phyloP scores from a whole-genome alignment of 306 rosid genomes.

The Cucumis hystrix region DNA sequence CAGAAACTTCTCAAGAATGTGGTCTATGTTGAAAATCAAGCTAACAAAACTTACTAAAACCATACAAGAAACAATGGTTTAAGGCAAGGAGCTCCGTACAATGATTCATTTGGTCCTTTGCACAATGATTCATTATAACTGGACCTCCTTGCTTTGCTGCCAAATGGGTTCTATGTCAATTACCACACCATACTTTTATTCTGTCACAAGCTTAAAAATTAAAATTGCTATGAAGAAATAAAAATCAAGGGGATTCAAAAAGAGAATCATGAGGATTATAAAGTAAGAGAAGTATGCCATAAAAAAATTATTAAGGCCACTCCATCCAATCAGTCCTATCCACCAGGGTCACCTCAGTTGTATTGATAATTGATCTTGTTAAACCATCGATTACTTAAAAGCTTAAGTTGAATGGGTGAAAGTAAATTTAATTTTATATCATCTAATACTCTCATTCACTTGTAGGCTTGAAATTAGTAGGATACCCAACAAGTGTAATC shows the following conservation, averaged over 20 bases:
- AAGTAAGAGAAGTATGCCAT: background rate
- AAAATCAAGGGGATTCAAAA: background rate
- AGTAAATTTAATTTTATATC: no score
- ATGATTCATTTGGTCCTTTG: background rate
- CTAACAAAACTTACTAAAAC: background rate
- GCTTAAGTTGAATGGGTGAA: no score
- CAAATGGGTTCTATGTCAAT: slow-evolving; percentile 7
- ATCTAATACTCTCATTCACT: no score
- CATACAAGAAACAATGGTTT: background rate
- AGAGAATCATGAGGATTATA: background rate
- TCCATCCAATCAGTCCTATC: background rate
- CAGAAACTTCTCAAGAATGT: background rate
- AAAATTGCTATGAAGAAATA: background rate
- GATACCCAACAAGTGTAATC: no score
- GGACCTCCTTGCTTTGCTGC: slow-evolving; percentile 1
- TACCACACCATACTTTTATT: background rate
- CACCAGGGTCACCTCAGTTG: background rate
- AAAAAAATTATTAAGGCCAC: background rate
- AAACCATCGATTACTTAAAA: no score
- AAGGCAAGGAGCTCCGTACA: background rate
- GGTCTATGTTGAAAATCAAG: background rate
- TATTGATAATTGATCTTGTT: background rate
- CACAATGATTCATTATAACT: slow-evolving; percentile 1
- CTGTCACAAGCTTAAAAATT: background rate
- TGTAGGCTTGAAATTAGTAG: no score